Conservation (phyloP, 2,329 filamentous ascomycete species). For the Curvularia sp. region DNA sequence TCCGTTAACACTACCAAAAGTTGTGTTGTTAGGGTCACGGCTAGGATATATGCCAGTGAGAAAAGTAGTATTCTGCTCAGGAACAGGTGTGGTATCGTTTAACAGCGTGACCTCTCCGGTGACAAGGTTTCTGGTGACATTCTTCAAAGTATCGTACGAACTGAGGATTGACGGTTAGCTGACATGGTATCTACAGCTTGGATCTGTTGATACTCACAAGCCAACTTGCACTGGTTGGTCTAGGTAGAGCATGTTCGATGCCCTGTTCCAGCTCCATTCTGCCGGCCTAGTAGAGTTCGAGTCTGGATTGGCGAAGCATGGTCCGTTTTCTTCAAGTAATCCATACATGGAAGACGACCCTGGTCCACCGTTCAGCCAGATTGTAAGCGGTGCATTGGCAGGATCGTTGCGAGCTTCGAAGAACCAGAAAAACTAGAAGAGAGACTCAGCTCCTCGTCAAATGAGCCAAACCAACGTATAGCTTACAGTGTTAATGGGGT, state of each 20-base stretch:
- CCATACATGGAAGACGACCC: constrained; percentile 56
- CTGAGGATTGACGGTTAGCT: constrained; percentile 27
- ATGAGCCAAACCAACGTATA: background rate
- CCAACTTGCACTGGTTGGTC: constrained; percentile 67
- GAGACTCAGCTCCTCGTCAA: background rate
- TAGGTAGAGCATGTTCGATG: constrained; percentile 64
- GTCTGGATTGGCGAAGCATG: constrained; percentile 54
- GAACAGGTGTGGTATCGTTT: constrained; percentile 22
- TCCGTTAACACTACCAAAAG: constrained; percentile 28
- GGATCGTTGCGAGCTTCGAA: constrained; percentile 62
- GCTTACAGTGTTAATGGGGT: constrained; percentile 27
- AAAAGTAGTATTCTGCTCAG: constrained; percentile 28
- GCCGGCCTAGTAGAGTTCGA: constrained; percentile 18
- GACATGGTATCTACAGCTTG: background rate
- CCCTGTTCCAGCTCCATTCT: constrained; percentile 28
- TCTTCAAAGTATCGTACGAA: constrained; percentile 53
- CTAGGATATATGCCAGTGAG: constrained; percentile 29
- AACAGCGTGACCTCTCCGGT: constrained; percentile 22
- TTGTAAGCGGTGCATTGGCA: constrained; percentile 60
- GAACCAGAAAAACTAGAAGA: constrained; percentile 53
- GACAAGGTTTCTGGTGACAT: constrained; percentile 28
- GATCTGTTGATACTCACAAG: constrained; percentile 43
- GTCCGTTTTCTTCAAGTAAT: constrained; percentile 55
- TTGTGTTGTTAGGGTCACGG: constrained; percentile 27
- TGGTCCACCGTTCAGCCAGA: constrained; percentile 58